Evolutionary conservation across 2,329 filamentous ascomycete genomes (phyloP), one percentile per base, ranked within the genome.

Genomic region (Clonostachys sp.): DNA sequence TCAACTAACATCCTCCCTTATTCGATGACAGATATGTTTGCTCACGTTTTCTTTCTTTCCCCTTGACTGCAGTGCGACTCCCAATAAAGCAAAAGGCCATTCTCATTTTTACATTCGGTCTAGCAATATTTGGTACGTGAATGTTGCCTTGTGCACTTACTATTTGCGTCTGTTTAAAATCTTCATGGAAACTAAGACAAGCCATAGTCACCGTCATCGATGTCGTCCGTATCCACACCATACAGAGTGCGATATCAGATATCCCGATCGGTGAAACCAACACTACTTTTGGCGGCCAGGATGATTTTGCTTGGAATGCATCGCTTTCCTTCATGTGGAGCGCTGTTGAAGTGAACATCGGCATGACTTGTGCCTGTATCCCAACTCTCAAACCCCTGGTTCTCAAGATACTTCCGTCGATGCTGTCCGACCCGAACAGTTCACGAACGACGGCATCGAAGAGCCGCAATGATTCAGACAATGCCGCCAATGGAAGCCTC

Each of bases 301-400:
- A 64, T 3, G 71, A 82, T 49, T 83, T 83, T 56, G 69, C 77
- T 47, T 89, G 82, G 84, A 91, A 92, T 60, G 88, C 89, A 1
- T 89, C 89, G 1, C 70, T 91, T 6, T 89, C 89, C 0, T 86
- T 95, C 60, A 92, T 96, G 88, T 97, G 91, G 92, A 92, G 88
- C 14, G 87, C 86, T 12, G 83, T 96, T 46, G 91, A 96, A 64
- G 90, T 96, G 59, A 94, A 95, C 54, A 75, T 95, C 2, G 91
- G 90, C 16, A 91, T 96, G 56, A 86, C 91, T 53, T 95, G 89
- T 60, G 91, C 87, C 40, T 96, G 91, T 57, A 87, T 96, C n/a
- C 92, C 92, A 9, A 92, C 87, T 0, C 71, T 96, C 51, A 96
- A 96, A 62, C 91, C 92, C 2, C 72, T 97, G 7, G 83, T 92